Evolutionary conservation across 352 stramenopile species (phyloP), one percentile per base, ranked within the genome.

Genomic region (Globisporangium cylindrosporum): DNA sequence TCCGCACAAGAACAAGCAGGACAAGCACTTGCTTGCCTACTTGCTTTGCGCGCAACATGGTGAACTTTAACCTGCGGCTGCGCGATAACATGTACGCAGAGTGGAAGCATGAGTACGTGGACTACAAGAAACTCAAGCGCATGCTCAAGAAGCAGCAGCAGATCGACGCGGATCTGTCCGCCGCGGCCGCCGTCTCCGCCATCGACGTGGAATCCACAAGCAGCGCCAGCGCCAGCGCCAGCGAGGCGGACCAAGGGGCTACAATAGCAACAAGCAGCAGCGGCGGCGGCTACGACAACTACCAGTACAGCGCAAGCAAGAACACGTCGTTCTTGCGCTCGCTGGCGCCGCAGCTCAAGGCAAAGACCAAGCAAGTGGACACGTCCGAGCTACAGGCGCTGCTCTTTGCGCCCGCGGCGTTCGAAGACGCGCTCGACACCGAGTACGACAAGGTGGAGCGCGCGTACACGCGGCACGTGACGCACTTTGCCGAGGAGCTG

Each of bases 361-460:
- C 12, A 65, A 67, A 69, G 60, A 67, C 7, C 14, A 64, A 64
- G 25, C 20, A 51, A 54, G 58, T 64, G 46, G 59, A 68, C 59
- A 77, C 62, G 25, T 64, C 64, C 10, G 76, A 79, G 59, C 70
- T 75, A 62, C 73, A 81, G 63, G 59, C 73, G 56, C 54, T 82
- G 49, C 24, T 80, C 15, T n/a, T 71, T 8, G 56, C 68, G 7
- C 73, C 75, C 0, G 69, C 81, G 29, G 73, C 80, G 55, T 98
- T 98, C 74, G 90, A 94, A 56, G 81, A 93, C 48, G 69, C 89
- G n/a, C 73, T 98, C 36, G 76, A 87, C 6, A 53, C 76, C 53
- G 87, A 97, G 75, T 92, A 88, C 71, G 73, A 77, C 56, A 98
- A 98, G 64, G 93, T 98, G n/a, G 86, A 98, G 67, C 66, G 78